Evolutionary conservation across 2,329 filamentous ascomycete species (phyloP), one percentile per base, ranked within the genome.

Genomic region (Dendrostoma leiphaemia): DNA sequence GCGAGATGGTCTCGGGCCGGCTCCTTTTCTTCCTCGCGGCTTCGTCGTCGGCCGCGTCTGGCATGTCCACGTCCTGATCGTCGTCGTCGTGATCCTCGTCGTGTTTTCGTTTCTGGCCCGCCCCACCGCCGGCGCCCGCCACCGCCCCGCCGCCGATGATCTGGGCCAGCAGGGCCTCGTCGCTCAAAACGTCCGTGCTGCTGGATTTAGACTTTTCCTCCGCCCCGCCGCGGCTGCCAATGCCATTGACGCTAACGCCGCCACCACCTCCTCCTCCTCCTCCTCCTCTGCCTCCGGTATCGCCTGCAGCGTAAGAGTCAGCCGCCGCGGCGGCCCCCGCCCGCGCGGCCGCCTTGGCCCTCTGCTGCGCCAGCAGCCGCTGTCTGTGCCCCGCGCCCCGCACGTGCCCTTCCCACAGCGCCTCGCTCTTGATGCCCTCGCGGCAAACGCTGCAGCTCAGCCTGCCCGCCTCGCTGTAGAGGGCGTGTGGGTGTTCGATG

Each of bases 371-470:
- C 35, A 70, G 67, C 2, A 70, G 51, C 17, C 65, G 66, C 40
- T 71, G 75, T 60, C 64, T 75, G 72, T 80, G 83, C 56, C 58
- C 71, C 37, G 72, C 64, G 59, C 77, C 73, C 46, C 75, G 74
- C 34, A 83, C 58, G 64, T 91, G 88, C 12, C 74, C 71, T 19
- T 88, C 81, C 88, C 88, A 91, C 29, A 86, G 73, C 1, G 79
- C 72, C 62, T 90, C 87, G 41, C 81, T 77, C 68, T 86, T 88
- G 64, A 90, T 67, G 34, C 77, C 73, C 46, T 84, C 76, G 64
- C 81, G 82, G 65, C 88, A 91, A 23, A 87, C 70, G 57, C 78
- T 81, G 72, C 88, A 91, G 26, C 84, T 72, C 1, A 91, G 80
- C 63, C 83, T 85, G 57, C 87, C 87, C 13, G 82, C 76, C 59